phyloP scores from a whole-genome alignment of 2,329 filamentous ascomycete species.

The Monilinia aucupariae region DNA sequence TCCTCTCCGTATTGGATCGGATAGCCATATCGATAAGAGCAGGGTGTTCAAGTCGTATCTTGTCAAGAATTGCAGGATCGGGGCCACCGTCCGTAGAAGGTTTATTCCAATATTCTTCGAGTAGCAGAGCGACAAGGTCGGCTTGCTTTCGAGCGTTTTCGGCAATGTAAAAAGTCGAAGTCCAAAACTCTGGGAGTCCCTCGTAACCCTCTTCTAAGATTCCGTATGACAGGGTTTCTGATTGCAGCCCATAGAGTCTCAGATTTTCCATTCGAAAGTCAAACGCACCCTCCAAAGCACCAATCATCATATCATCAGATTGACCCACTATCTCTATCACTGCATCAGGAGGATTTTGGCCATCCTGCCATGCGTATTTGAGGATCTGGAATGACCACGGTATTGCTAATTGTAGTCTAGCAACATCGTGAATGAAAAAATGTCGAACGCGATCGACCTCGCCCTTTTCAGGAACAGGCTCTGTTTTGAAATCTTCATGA shows the following conservation, averaged over 20 bases:
- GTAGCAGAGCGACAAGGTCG: slow-evolving; percentile 43
- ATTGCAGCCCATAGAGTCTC: slow-evolving; percentile 64
- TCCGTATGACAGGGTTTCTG: slow-evolving; percentile 60
- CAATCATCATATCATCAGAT: slow-evolving; percentile 68
- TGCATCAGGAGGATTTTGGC: slow-evolving; percentile 49
- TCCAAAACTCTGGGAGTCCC: slow-evolving; percentile 78
- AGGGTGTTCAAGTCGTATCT: slow-evolving; percentile 47
- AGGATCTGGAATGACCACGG: slow-evolving; percentile 75
- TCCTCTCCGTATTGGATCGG: slow-evolving; percentile 53
- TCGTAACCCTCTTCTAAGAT: slow-evolving; percentile 60
- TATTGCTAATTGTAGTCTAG: slow-evolving; percentile 66
- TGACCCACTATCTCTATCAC: slow-evolving; percentile 43
- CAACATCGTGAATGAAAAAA: slow-evolving; percentile 77
- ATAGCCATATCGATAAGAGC: slow-evolving; percentile 53
- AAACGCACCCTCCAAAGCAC: slow-evolving; percentile 57
- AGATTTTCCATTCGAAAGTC: slow-evolving; percentile 68
- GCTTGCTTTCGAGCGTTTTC: slow-evolving; percentile 57
- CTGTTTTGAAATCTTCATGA: slow-evolving; percentile 68
- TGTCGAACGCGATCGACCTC: slow-evolving; percentile 76
- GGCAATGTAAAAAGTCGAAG: slow-evolving; percentile 59
- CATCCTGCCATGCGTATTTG: slow-evolving; percentile 63
- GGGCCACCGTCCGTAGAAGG: slow-evolving; percentile 29
- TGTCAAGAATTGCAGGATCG: slow-evolving; percentile 34
- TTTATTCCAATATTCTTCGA: slow-evolving; percentile 35
- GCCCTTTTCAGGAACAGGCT: slow-evolving; percentile 56